phyloP scores from a whole-genome alignment of 1,284 basidiomycete genomes.

The Ceratobasidium sp. region DNA sequence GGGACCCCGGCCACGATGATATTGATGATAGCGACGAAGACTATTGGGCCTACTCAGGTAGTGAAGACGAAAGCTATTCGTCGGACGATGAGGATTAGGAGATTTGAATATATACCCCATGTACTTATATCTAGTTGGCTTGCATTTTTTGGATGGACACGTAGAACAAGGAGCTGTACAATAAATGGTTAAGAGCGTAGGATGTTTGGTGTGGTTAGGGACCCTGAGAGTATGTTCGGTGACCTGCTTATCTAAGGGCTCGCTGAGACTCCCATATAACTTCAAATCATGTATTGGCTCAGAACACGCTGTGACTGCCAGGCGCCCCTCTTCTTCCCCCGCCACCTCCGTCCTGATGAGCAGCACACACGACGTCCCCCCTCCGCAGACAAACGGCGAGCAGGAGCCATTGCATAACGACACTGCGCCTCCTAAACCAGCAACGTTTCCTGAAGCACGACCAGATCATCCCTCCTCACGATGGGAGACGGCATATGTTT shows the following conservation, averaged over 20 bases:
- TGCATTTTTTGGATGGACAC: neutral
- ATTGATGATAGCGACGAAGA: slow-evolving; percentile 27
- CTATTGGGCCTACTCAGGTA: slow-evolving; percentile 32
- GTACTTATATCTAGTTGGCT: neutral
- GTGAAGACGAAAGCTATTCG: slow-evolving; percentile 24
- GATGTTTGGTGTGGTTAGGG: too few relatives aligned
- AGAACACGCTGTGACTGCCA: slow-evolving; percentile 29
- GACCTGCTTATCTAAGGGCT: too few relatives aligned
- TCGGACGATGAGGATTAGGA: neutral
- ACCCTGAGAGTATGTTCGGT: too few relatives aligned
- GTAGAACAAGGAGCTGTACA: too few relatives aligned
- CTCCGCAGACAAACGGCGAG: neutral
- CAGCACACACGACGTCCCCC: too few relatives aligned
- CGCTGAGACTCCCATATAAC: too few relatives aligned
- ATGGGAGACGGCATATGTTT: slow-evolving; percentile 87
- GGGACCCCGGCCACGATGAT: slow-evolving; percentile 3
- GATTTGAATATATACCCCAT: neutral
- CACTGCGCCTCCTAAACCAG: neutral
- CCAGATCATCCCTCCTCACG: slow-evolving; percentile 77
- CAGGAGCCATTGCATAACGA: neutral
- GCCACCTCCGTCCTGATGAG: too few relatives aligned
- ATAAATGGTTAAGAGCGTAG: too few relatives aligned
- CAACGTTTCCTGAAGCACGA: slow-evolving; percentile 2
- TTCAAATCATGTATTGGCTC: slow-evolving; percentile 13
- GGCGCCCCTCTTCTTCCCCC: slow-evolving; percentile 1